Conservation (phyloP, 441 rosid species). For the California macrophylla region DNA sequence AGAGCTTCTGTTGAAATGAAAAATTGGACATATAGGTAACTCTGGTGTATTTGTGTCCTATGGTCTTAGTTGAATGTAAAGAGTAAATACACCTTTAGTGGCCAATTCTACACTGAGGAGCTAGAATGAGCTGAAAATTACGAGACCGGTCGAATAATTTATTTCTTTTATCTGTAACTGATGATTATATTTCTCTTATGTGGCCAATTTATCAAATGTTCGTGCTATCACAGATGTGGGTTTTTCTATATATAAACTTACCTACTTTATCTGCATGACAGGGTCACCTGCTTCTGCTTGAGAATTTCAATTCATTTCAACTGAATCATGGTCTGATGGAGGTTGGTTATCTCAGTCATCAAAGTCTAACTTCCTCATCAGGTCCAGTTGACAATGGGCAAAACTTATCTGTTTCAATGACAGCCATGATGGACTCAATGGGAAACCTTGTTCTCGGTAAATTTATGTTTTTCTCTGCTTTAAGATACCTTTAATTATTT, state of each 20-base stretch:
- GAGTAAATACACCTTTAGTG: not conserved
- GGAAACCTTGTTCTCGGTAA: slow-evolving; percentile 83
- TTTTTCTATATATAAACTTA: slow-evolving; percentile 1
- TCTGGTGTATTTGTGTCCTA: not conserved
- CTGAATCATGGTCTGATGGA: slow-evolving; percentile 84
- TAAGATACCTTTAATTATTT: not conserved
- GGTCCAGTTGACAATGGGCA: slow-evolving; percentile 32
- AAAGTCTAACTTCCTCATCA: slow-evolving; percentile 28
- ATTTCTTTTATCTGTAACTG: not conserved
- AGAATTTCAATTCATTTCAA: slow-evolving; percentile 43
- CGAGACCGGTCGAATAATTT: not conserved
- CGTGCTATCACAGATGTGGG: not conserved
- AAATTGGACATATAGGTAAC: not conserved
- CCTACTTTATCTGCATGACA: slow-evolving; percentile 24
- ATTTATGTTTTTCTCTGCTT: not conserved
- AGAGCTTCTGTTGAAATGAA: not conserved
- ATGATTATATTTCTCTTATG: not conserved
- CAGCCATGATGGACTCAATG: slow-evolving; percentile 54
- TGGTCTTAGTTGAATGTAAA: not conserved
- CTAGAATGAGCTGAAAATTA: not conserved
- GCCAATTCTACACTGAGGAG: not conserved
- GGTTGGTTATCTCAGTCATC: slow-evolving; percentile 53
- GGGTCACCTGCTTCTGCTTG: slow-evolving; percentile 83
- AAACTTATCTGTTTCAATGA: slow-evolving; percentile 63
- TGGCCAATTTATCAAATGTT: not conserved